Percentiles rank a stretch among this genome's conserved stretches.
These are phyloP conservation scores for Nematocida major DNA, from an alignment of 371 early-diverging fungal species.

Conservation along the genomic window DNA sequence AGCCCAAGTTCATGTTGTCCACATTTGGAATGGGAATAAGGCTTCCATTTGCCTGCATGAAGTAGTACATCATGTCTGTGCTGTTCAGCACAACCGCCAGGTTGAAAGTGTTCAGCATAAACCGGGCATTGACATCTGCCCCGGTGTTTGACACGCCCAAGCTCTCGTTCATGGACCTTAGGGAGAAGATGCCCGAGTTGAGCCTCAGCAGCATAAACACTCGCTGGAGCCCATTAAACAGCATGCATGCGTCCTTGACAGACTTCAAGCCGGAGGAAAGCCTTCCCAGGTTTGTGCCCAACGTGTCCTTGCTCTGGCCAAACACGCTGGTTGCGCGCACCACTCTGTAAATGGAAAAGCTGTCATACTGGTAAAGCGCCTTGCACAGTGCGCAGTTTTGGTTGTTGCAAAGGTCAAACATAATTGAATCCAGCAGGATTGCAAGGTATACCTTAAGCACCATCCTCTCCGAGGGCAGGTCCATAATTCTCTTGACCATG, in stretches of 20 bases:
- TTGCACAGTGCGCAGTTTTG: background rate
- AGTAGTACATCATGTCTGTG: background rate
- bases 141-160: too few species aligned
- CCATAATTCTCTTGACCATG: background rate
- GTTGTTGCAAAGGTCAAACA: slow-evolving; percentile 6
- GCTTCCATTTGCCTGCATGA: background rate
- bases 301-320: too few species aligned
- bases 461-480: background rate
- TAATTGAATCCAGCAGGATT: background rate
- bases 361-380: background rate
- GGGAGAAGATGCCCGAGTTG: background rate
- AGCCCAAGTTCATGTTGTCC: background rate
- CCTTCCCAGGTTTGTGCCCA: background rate
- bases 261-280: background rate
- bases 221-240: background rate
- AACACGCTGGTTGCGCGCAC: background rate
- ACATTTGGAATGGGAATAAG: background rate
- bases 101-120: background rate
- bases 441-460: background rate
- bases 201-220: background rate
- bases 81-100: background rate
- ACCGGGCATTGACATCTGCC: too few species aligned
- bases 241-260: background rate
- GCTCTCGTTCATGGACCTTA: too few species aligned
- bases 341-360: background rate